Evolutionary conservation across 306 rosid species (phyloP), one percentile per base, ranked within the genome.

Genomic region (Dalbergia oliveri): DNA sequence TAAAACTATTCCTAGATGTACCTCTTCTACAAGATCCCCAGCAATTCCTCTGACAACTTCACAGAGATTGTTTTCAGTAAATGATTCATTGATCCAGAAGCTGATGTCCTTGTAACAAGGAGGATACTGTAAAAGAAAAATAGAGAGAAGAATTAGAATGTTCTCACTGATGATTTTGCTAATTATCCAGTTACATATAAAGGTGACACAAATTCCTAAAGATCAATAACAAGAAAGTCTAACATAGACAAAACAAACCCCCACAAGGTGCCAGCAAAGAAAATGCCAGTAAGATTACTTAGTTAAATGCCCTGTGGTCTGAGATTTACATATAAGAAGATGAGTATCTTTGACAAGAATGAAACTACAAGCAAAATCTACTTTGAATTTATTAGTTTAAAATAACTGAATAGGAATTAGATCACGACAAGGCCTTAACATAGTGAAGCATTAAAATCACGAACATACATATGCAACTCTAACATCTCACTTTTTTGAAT

Each of bases 21-120:
- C 99, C 99, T 96, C 99, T 87, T 96, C 99, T 59, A 66, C 99
- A 79, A 96, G 97, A 87, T 96, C 99, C 76, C 99, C 99, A 0
- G 97, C 94, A 74, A 91, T 82, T 65, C 90, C 94, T 89, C 99
- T 90, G 59, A 96, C 99, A 83, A 96, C 87, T 88, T 96, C 99
- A 79, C 99, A 96, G 47, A 96, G 88, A 86, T 96, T 96, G 82
- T 96, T 96, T 83, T 96, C 99, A 6, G 98, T 91, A 86, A 89
- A 91, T 61, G 94, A 78, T 69, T 95, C 98, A 78, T 57, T 90
- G 87, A 91, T 91, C 99, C 99, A 95, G 79, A 95, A 95, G 83
- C 99, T 95, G 59, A 93, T 86, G 75, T 95, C 99, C 84, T 95
- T 95, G 89, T 86, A 95, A 86, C 99, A 95, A 31, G 99, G 99